Evolutionary conservation across 768 basidiomycete genomes (phyloP).

Genomic region (Boletales sp.): DNA sequence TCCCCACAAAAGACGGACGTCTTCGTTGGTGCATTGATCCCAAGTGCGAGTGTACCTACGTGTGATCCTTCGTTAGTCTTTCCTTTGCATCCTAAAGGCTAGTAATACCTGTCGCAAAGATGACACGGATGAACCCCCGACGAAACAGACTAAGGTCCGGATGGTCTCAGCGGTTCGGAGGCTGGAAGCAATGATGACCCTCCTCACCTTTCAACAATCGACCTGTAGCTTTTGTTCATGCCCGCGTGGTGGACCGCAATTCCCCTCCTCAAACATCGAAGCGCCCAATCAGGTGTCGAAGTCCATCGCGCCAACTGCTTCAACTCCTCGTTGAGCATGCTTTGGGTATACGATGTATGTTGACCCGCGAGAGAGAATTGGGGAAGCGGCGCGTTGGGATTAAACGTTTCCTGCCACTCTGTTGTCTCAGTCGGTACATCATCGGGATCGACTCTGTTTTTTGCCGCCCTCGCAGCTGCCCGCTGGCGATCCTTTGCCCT

Average conservation of each 20-base stretch:
- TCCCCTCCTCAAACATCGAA: conserved; percentile 51
- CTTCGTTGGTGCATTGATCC: conserved; percentile 72
- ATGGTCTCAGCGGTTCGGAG: neutral
- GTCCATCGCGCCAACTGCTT: conserved; percentile 31
- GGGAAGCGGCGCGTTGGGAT: conserved; percentile 53
- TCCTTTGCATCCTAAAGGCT: neutral
- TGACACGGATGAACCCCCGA: conserved; percentile 56
- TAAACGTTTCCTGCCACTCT: conserved; percentile 52
- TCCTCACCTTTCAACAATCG: conserved; percentile 52
- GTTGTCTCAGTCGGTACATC: conserved; percentile 19
- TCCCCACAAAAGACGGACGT: conserved; percentile 63
- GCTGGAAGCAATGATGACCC: neutral
- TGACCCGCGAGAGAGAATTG: conserved; percentile 58
- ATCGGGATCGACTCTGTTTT: conserved; percentile 33
- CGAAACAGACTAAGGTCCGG: conserved; percentile 42
- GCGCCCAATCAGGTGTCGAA: conserved; percentile 39
- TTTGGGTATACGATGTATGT: conserved; percentile 39
- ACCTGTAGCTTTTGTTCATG: conserved; percentile 61
- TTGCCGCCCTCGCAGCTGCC: conserved; percentile 37
- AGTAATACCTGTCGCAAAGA: conserved; percentile 58
- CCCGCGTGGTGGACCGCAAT: conserved; percentile 70
- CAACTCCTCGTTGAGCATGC: conserved; percentile 50
- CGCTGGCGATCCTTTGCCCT: conserved; percentile 48
- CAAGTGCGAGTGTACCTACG: conserved; percentile 65
- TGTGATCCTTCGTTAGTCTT: neutral